Evolutionary conservation across 352 stramenopile species (phyloP).

Genomic region (Pythium periplocum): DNA sequence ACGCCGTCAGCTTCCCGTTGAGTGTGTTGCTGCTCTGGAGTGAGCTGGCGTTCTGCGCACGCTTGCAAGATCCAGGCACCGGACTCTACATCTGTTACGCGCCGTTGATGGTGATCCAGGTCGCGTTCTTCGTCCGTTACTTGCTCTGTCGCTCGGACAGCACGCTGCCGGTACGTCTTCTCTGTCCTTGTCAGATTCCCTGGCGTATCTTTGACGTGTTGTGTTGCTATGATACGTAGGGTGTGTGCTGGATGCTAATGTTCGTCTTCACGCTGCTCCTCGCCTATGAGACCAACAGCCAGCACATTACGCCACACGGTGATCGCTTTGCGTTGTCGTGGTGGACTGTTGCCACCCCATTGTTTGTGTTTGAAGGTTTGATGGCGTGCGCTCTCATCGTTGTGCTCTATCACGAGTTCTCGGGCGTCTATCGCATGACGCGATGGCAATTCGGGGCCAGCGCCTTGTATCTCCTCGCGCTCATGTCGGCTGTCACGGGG

Average conservation of each 20-base stretch:
- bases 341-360: slow-evolving; percentile 58
- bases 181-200: not conserved
- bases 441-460: slow-evolving; percentile 68
- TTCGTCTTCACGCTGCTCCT: slow-evolving; percentile 81
- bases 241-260: slow-evolving; percentile 66
- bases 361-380: slow-evolving; percentile 64
- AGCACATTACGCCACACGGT: slow-evolving; percentile 11
- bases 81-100: slow-evolving; percentile 79
- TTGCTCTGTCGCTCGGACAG: slow-evolving; percentile 74
- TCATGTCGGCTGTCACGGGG: slow-evolving; percentile 50
- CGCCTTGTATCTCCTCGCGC: slow-evolving; percentile 62
- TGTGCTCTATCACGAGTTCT: slow-evolving; percentile 77
- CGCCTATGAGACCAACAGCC: slow-evolving; percentile 67
- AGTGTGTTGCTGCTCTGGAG: slow-evolving; percentile 71
- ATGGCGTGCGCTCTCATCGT: slow-evolving; percentile 47
- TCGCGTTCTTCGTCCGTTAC: slow-evolving; percentile 76
- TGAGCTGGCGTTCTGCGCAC: slow-evolving; percentile 76
- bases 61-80: slow-evolving; percentile 47
- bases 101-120: slow-evolving; percentile 76
- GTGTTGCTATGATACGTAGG: slow-evolving; percentile 25
- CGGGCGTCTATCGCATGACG: slow-evolving; percentile 71
- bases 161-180: slow-evolving; percentile 58
- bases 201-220: not conserved
- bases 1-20: slow-evolving; percentile 70
- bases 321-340: slow-evolving; percentile 48